Conservation (phyloP, 1,139 yeast species). For the Nematodospora anomalae region DNA sequence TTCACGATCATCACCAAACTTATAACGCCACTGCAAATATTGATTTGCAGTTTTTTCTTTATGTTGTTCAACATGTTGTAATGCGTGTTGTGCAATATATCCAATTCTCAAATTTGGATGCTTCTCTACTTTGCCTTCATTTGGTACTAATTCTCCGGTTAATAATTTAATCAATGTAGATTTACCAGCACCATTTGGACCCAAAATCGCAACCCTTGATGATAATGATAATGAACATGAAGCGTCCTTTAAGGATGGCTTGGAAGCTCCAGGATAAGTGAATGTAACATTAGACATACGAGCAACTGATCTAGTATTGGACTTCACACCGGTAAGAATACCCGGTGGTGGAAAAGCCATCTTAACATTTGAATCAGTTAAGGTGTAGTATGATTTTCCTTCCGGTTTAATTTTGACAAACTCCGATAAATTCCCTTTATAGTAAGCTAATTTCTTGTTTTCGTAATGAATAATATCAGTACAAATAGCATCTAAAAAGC, state of each 20-base stretch:
- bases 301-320: conserved; percentile 93
- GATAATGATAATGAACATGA: conserved; percentile 88
- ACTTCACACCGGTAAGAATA: conserved; percentile 91
- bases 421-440: conserved; percentile 92
- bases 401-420: conserved; percentile 93
- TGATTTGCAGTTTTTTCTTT: conserved; percentile 97
- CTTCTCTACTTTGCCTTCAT: conserved; percentile 88
- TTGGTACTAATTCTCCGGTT: conserved; percentile 89
- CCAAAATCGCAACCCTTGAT: conserved; percentile 93
- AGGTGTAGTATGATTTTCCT: conserved; percentile 94
- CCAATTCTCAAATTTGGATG: conserved; percentile 98
- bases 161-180: conserved; percentile 89
- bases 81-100: conserved; percentile 97
- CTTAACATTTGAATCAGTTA: conserved; percentile 88
- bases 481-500: conserved; percentile 92
- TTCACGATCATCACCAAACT: conserved; percentile 97
- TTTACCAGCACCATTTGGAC: conserved; percentile 99
- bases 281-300: conserved; percentile 84
- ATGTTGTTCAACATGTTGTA: conserved; percentile 95
- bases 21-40: conserved; percentile 97
- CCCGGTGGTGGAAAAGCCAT: conserved; percentile 99
- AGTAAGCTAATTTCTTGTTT: conserved; percentile 89
- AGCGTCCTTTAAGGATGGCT: conserved; percentile 77
- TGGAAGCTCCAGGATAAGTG: conserved; percentile 83
- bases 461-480: conserved; percentile 97